Evolutionary conservation across 2,329 filamentous ascomycete genomes (phyloP), one percentile per base, ranked within the genome.

Genomic region (Hymenoscyphus fraxineus): DNA sequence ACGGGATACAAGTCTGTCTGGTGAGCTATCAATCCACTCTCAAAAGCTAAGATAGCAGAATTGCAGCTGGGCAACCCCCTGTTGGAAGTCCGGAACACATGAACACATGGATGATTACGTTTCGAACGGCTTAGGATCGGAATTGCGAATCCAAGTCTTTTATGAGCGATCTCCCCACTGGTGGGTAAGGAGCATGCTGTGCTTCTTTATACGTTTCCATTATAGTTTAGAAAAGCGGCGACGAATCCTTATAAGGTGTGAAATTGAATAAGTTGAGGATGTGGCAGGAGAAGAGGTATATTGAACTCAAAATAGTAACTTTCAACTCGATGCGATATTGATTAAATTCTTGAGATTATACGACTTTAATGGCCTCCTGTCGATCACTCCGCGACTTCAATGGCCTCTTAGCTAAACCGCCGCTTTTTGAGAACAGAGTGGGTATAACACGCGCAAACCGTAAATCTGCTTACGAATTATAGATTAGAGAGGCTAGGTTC

Each of bases 81-180:
- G 35, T 35, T 35, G 35, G 35, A 35, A 54, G n/a, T 10, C 22
- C 22, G 47, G 47, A 54, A 54, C 47, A 54, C 19, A 10, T 13
- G 10, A 54, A 22, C 13, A 54, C 47, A 22, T 54, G 47, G 47
- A 35, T 35, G 9, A 4, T 35, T 35, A 7, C 9, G 47, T 54
- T 54, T 54, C 47, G 22, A 54, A 27, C 47, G 47, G 47, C 47
- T 54, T 54, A 19, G 47, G 22, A 27, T 2, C 22, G 47, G 47
- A 27, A 54, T 54, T 27, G 47, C 47, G 47, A 54, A 54, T 54
- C 47, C 47, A 54, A 54, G 47, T 27, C 19, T 54, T 22, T 54
- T 54, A 22, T n/a, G 12, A 10, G 9, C 9, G 19, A 27, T 54
- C 22, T 54, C 13, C 22, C 47, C 47, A 27, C 47, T 12, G 35